A percentile compares a stretch with the other conserved stretches of the same genome.
Conservation (phyloP, 495 filamentous ascomycete genomes). For the Penicillium flavigenum region DNA sequence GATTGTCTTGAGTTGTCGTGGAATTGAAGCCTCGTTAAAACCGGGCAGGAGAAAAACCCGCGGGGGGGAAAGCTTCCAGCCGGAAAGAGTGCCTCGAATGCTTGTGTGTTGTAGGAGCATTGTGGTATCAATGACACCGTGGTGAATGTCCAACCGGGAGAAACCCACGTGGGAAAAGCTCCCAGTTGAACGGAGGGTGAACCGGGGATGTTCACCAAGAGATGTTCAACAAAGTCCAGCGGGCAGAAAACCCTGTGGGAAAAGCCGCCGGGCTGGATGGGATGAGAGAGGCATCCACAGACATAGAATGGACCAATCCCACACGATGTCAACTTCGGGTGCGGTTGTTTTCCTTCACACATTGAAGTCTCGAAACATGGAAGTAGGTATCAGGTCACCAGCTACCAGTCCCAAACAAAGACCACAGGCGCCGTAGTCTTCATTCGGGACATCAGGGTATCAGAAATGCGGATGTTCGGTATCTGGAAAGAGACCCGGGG, state of each 20-base stretch:
- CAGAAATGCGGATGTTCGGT: neutral
- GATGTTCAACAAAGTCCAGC: neutral
- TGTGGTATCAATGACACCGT: neutral
- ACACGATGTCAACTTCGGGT: neutral
- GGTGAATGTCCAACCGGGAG: neutral
- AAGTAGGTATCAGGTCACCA: neutral
- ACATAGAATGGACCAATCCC: neutral
- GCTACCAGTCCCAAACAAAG: neutral
- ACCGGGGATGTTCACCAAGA: neutral
- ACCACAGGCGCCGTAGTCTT: neutral
- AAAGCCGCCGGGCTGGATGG: neutral
- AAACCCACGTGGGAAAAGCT: neutral
- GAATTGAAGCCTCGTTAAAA: slow-evolving; percentile 5
- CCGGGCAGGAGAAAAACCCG: neutral
- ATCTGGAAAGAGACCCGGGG: slow-evolving; percentile 2
- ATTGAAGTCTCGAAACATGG: neutral
- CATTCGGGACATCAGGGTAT: neutral
- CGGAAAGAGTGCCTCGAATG: slow-evolving; percentile 7
- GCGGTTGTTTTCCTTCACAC: neutral
- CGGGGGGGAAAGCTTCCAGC: neutral
- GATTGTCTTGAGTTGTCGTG: neutral
- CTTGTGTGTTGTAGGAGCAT: neutral
- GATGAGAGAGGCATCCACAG: slow-evolving; percentile 7
- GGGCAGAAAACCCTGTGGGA: slow-evolving; percentile 2
- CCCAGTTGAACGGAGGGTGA: neutral